phyloP scores from a whole-genome alignment of 306 rosid genomes.

The Glycine latifolia region DNA sequence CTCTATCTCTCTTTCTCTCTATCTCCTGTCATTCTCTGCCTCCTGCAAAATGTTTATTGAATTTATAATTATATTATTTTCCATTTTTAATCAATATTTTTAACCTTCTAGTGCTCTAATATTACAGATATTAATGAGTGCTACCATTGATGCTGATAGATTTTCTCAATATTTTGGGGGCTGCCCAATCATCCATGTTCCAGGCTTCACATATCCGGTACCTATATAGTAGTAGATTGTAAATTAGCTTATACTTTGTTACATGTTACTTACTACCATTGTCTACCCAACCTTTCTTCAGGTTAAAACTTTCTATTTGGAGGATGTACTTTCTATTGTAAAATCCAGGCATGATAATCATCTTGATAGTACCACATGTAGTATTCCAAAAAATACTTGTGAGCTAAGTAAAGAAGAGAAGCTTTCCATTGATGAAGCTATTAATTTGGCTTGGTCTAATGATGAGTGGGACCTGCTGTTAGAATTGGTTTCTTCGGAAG shows the following conservation, averaged over 20 bases:
- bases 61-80: constrained; percentile 18
- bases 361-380: constrained; percentile 53
- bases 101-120: constrained; percentile 30
- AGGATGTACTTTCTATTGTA: constrained; percentile 82
- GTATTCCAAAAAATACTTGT: constrained; percentile 44
- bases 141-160: constrained; percentile 82
- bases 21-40: background rate
- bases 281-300: constrained; percentile 51
- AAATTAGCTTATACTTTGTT: constrained; percentile 23
- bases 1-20: constrained; percentile 42
- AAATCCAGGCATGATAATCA: constrained; percentile 60
- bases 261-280: constrained; percentile 21
- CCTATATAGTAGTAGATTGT: constrained; percentile 40
- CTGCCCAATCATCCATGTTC: constrained; percentile 86
- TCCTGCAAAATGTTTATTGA: constrained; percentile 8
- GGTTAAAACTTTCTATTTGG: constrained; percentile 87
- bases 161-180: constrained; percentile 95
- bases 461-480: constrained; percentile 82
- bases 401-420: constrained; percentile 70
- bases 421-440: constrained; percentile 83
- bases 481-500: constrained; percentile 75
- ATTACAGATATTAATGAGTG: constrained; percentile 94
- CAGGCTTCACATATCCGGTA: constrained; percentile 97
- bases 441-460: constrained; percentile 80
- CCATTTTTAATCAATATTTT: background rate